Evolutionary conservation across 257 asterid species (phyloP), one percentile per base, ranked within the genome.

Genomic region (Capsicum pubescens): DNA sequence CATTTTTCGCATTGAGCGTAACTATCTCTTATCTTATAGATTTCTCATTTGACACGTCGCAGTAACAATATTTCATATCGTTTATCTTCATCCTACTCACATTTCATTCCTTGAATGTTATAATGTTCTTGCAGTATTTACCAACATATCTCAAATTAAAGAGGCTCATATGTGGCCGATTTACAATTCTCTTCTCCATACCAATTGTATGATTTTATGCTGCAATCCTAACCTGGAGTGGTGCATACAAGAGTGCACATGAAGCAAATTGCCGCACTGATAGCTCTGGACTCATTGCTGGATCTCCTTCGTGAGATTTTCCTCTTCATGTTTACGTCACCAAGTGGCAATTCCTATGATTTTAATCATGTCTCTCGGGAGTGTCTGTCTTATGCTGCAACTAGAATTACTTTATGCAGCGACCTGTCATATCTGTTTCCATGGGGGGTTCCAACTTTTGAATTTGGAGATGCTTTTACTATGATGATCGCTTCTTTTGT

Each of bases 151-250:
- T 91, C 48, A 90, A 87, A 90, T 84, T 78, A 46, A 91, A 89
- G 84, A 89, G 88, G 89, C 92, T 88, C 14, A 26, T 91, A 52
- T 88, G 87, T 16, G 94, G 92, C 21, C 89, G 97, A 86, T 95
- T 78, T 48, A 94, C 94, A 9, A 89, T 91, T 81, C 85, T 93
- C 55, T 83, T 92, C 81, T 91, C 95, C 26, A 77, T 92, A 35
- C 85, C 93, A 42, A 77, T 92, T 52, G 89, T 91, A 80, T 93
- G 97, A 97, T 10, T 89, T 39, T 93, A 87, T 17, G 90, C 98
- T 21, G 91, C 85, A 86, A 88, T 93, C 39, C 87, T 95, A 70
- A 90, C 98, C 44, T 59, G 79, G 89, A 91, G 94, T 50, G 96
- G 98, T 9, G 94, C 95, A 52, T 91, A 90, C 83, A 85, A 48